Evolutionary conservation across 257 asterid species (phyloP), one percentile per base, ranked within the genome.

Genomic region (Plantago ovata): DNA sequence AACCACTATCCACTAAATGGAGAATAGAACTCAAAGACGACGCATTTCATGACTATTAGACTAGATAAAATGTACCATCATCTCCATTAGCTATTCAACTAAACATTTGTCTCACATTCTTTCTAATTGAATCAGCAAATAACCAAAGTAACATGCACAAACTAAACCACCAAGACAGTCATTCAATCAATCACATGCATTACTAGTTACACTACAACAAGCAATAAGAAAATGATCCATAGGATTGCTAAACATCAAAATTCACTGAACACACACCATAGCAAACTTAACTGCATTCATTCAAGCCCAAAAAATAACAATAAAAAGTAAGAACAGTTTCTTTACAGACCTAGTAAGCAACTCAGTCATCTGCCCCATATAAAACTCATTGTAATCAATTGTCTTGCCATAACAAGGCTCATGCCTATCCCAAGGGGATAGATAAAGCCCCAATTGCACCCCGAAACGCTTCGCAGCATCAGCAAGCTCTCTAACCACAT

Each of bases 361-460:
- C 71, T 93, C 98, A 70, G 94, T 80, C 97, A 89, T 93, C 77
- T 93, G 98, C 2, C 81, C 98, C 95, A 86, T 45, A 72, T 85
- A 93, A 61, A 56, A 78, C 77, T 89, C 95, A 66, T 93, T 93
- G 46, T 93, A 93, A 57, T 84, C 92, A 16, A 86, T 49, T 50
- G 94, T 89, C 24, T 79, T 46, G 24, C 98, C 98, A 73, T 82
- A 93, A 63, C 74, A 63, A 52, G 94, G 9, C 20, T 89, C 97
- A 60, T 93, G 97, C 56, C 95, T 73, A 75, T 93, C 98, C 98
- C 98, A 93, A 38, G 98, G 98, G 44, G 98, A 93, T 47, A 93
- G 95, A 74, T 93, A 93, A 71, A 93, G 46, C 21, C 98, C 98
- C 70, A 93, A 77, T 40, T 82, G 74, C 28, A 93, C n/a, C 3